phyloP scores from a whole-genome alignment of 371 early-diverging fungal species.

The Mucor irregularis region DNA sequence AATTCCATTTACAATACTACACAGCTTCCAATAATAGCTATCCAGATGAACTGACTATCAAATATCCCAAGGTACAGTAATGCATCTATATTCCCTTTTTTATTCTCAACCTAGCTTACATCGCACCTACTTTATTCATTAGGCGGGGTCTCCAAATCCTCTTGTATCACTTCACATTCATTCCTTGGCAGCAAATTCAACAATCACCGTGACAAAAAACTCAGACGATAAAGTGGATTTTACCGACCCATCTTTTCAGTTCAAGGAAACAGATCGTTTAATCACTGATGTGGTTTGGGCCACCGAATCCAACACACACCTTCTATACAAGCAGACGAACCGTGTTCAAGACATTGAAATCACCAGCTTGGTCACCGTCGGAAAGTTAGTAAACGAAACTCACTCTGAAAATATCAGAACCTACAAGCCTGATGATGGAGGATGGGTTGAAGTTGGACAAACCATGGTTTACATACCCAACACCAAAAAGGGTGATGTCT shows the following conservation, averaged over 20 bases:
- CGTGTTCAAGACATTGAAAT: conserved; percentile 81
- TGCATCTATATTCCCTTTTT: background rate
- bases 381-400: conserved; percentile 5
- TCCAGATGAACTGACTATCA: conserved; percentile 71
- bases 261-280: conserved; percentile 67
- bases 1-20: conserved; percentile 73
- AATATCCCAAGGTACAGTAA: conserved; percentile 79
- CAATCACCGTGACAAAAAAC: conserved; percentile 36
- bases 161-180: conserved; percentile 74
- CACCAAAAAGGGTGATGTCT: conserved; percentile 17
- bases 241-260: conserved; percentile 27
- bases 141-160: conserved; percentile 87
- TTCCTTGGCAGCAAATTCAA: conserved; percentile 34
- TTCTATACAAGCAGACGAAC: conserved; percentile 82
- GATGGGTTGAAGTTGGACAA: conserved; percentile 69
- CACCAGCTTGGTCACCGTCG: conserved; percentile 54
- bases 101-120: background rate
- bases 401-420: conserved; percentile 48
- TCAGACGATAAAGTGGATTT: conserved; percentile 14
- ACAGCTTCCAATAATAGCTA: conserved; percentile 58
- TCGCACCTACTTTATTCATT: background rate
- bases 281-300: conserved; percentile 83
- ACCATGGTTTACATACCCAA: conserved; percentile 43
- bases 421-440: conserved; percentile 61
- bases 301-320: conserved; percentile 47